phyloP scores from a whole-genome alignment of 345 rosid genomes.

The Camelina sativa region DNA sequence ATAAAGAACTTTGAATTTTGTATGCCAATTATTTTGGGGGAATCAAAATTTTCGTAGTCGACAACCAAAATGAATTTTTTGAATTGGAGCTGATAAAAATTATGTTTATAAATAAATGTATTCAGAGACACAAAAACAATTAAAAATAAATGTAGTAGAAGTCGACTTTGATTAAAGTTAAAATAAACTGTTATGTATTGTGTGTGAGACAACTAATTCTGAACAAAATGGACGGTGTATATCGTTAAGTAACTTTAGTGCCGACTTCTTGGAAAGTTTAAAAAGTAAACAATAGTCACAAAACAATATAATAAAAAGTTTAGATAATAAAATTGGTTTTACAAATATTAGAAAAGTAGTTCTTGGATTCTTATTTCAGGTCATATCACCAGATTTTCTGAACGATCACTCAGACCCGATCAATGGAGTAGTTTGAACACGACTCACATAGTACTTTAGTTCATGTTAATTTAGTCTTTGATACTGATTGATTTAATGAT shows the following conservation, averaged over 20 bases:
- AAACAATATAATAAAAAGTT: neutral
- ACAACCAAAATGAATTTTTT: neutral
- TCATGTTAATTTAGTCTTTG: conserved; percentile 32
- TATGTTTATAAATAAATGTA: neutral
- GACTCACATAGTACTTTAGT: conserved; percentile 32
- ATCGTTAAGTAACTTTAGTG: conserved; percentile 25
- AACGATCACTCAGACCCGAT: conserved; percentile 14
- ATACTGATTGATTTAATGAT: conserved; percentile 20
- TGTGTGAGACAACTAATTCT: conserved; percentile 8
- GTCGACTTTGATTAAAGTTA: neutral
- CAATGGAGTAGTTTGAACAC: conserved; percentile 35
- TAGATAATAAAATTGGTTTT: neutral
- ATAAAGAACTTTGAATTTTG: conserved; percentile 1
- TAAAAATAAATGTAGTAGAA: neutral
- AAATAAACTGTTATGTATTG: neutral
- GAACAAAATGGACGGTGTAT: conserved; percentile 25
- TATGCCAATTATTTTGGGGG: neutral
- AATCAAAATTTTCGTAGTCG: neutral
- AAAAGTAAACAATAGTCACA: conserved; percentile 9
- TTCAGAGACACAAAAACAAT: neutral
- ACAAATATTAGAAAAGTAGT: conserved; percentile 17
- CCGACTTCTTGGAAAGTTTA: conserved; percentile 37
- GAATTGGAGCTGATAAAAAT: neutral
- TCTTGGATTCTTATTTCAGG: conserved; percentile 17
- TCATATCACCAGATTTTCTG: conserved; percentile 31